Evolutionary conservation across 352 stramenopile genomes (phyloP).

Genomic region (Phytophthora uliginosa): DNA sequence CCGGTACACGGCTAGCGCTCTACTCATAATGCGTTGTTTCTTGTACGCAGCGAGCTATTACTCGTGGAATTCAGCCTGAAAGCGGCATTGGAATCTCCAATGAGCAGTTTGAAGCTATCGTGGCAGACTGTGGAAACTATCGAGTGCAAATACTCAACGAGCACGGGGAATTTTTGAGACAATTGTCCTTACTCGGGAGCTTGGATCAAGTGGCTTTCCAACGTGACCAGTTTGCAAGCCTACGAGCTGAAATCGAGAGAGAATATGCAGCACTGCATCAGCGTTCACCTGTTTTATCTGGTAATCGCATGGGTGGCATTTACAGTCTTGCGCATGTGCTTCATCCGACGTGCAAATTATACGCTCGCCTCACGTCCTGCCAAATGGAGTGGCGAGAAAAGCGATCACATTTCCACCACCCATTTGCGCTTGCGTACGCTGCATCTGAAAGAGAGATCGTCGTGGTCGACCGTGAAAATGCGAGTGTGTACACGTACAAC

Average conservation of each 20-base stretch:
- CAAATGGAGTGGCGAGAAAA: slow-evolving; percentile 42
- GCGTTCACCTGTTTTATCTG: slow-evolving; percentile 33
- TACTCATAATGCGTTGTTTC: not conserved
- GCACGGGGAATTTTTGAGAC: slow-evolving; percentile 54
- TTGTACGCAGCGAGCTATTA: slow-evolving; percentile 46
- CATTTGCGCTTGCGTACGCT: slow-evolving; percentile 44
- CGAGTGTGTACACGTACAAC: slow-evolving; percentile 58
- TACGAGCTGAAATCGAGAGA: slow-evolving; percentile 39
- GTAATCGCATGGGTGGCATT: slow-evolving; percentile 35
- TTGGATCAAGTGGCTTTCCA: slow-evolving; percentile 55
- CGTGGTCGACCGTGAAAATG: slow-evolving; percentile 68
- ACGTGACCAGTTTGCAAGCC: slow-evolving; percentile 37
- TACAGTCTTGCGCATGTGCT: slow-evolving; percentile 50
- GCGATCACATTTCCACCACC: slow-evolving; percentile 57
- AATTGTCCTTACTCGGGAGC: slow-evolving; percentile 60
- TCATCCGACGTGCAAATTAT: slow-evolving; percentile 53
- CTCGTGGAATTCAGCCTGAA: slow-evolving; percentile 43
- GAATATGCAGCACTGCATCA: slow-evolving; percentile 40
- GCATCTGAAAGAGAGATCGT: slow-evolving; percentile 49
- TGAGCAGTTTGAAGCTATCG: slow-evolving; percentile 78
- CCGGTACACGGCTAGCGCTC: not conserved
- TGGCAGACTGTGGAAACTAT: slow-evolving; percentile 75
- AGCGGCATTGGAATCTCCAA: slow-evolving; percentile 49
- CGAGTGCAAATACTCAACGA: slow-evolving; percentile 80
- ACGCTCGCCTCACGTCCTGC: slow-evolving; percentile 41